Conservation (phyloP, 2,329 filamentous ascomycete genomes). For the Scorias spongiosa region DNA sequence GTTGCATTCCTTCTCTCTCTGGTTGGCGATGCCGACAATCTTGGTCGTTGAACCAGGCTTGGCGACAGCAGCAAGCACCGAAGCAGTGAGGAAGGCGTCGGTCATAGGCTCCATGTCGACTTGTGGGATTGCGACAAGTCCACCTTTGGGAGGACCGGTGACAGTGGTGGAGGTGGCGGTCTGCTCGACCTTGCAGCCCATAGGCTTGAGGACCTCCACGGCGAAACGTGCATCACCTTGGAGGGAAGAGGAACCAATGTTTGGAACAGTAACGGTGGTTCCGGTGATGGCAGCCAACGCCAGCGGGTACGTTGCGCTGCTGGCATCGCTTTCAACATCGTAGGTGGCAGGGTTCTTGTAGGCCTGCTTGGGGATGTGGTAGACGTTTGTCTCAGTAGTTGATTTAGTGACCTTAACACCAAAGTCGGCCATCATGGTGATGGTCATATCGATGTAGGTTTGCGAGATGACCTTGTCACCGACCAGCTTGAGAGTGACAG, state of each 20-base stretch:
- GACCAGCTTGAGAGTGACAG: constrained; percentile 76
- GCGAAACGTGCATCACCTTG: constrained; percentile 94
- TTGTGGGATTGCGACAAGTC: constrained; percentile 58
- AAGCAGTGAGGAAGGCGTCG: constrained; percentile 91
- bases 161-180: constrained; percentile 79
- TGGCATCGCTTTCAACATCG: constrained; percentile 89
- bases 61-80: constrained; percentile 80
- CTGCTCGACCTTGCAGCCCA: constrained; percentile 87
- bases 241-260: constrained; percentile 81
- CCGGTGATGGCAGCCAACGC: constrained; percentile 91
- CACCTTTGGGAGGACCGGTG: constrained; percentile 64
- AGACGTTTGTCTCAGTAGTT: constrained; percentile 68
- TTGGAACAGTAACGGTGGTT: constrained; percentile 87
- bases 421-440: constrained; percentile 91
- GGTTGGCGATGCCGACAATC: constrained; percentile 91
- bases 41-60: constrained; percentile 56
- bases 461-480: constrained; percentile 98
- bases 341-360: constrained; percentile 81
- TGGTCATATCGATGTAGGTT: constrained; percentile 96
- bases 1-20: constrained; percentile 96
- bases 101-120: constrained; percentile 99
- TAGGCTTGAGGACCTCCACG: constrained; percentile 72
- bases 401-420: constrained; percentile 69
- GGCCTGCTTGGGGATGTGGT: constrained; percentile 72
- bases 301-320: constrained; percentile 90